Evolutionary conservation across 2,329 filamentous ascomycete genomes (phyloP), one percentile per base, ranked within the genome.

Genomic region (Cladosporium colombiae): DNA sequence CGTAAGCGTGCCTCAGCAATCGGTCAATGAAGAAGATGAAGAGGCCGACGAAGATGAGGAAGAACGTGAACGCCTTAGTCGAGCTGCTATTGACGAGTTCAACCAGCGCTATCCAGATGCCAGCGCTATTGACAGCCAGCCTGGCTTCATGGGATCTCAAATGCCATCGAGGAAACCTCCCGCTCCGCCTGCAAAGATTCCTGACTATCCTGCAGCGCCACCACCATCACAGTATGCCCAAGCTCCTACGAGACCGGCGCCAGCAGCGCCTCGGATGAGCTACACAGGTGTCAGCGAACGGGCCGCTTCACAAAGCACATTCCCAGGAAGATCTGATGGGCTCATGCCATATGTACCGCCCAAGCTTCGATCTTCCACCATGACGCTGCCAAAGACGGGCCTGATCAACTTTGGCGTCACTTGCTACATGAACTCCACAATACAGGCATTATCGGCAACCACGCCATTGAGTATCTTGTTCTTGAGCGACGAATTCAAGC

Each of bases 371-470:
- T 77, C 79, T 5, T 77, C 78, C 27, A 79, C 81, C 44, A 65
- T 77, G 18, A 78, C 80, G 31, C 81, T 87, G 71, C 85, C 88
- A n/a, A 81, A 82, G 40, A 90, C 91, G 13, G 93, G 94, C 0
- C 83, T 97, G 14, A 81, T 88, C 66, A 97, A 97, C 71, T 91
- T 92, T 49, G 87, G 88, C 1, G 89, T 90, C 56, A 93, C 91
- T 70, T 97, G 94, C 76, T 97, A 97, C 75, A 93, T 95, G 83
- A 97, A 97, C 77, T 89, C 92, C n/a, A 89, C 89, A 0, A 82
- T 98, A 29, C 94, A 98, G 77, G 91, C 90, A 67, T 81, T 97
- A 21, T 90, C 91, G 66, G 89, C 89, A 1, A 94, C 93, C 0
- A 80, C 84, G 10, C 81, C 83, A 21, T 77, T 89, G 50, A 86